Percentiles rank a stretch among this genome's conserved stretches.
These are phyloP conservation scores for Mycena rosella DNA, from an alignment of 768 basidiomycete genomes.

Conservation along the genomic window DNA sequence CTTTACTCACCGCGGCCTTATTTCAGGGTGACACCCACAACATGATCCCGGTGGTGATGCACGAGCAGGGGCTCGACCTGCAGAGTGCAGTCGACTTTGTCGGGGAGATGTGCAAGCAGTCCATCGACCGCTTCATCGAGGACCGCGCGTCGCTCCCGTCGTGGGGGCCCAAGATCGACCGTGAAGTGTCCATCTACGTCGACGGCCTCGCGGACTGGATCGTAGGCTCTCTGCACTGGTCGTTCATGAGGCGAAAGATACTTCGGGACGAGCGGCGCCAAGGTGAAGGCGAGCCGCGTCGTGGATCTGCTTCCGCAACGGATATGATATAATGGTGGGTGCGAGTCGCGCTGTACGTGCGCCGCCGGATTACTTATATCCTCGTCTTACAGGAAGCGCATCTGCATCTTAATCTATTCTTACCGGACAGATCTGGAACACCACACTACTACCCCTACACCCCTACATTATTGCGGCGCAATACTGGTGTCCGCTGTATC, in stretches of 20 bases:
- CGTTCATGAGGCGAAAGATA: conserved; percentile 81
- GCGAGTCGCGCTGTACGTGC: background rate
- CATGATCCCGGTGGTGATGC: conserved; percentile 85
- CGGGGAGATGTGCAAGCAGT: conserved; percentile 77
- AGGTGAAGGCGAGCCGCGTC: conserved; percentile 68
- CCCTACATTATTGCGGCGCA: conserved; percentile 30
- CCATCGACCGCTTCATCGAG: conserved; percentile 76
- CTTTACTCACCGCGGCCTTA: conserved; percentile 8
- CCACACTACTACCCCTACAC: background rate
- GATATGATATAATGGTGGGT: conserved; percentile 33
- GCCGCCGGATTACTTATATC: background rate
- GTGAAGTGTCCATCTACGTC: conserved; percentile 72
- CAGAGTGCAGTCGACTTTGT: conserved; percentile 83
- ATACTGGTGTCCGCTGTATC: conserved; percentile 29
- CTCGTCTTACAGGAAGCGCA: conserved; percentile 4
- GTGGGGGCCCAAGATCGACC: conserved; percentile 77
- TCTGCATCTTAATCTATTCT: conserved; percentile 25
- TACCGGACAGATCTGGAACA: conserved; percentile 33
- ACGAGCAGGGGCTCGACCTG: conserved; percentile 74
- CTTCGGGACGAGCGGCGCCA: conserved; percentile 70
- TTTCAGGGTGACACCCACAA: conserved; percentile 79
- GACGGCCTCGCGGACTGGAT: conserved; percentile 84
- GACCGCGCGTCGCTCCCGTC: conserved; percentile 67
- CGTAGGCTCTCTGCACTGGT: conserved; percentile 82
- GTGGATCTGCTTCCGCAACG: conserved; percentile 67